Evolutionary conservation across 495 filamentous ascomycete genomes (phyloP).

Genomic region (Penicillium antarcticum): DNA sequence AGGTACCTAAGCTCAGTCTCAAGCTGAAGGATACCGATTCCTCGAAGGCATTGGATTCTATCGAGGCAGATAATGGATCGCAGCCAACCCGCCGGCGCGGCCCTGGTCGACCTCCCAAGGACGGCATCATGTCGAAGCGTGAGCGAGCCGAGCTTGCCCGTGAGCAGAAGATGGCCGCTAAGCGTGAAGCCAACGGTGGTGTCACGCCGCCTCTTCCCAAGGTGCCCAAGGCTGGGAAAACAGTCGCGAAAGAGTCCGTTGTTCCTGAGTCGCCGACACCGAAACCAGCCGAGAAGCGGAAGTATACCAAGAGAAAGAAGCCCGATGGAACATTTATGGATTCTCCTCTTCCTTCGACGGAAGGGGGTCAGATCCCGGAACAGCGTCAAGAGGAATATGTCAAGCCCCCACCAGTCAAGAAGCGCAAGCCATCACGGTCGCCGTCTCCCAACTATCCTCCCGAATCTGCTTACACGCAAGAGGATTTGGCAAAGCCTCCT

Average conservation of each 20-base stretch:
- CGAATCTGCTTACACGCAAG: constrained; percentile 72
- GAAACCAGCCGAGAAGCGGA: constrained; percentile 64
- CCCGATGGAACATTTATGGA: constrained; percentile 48
- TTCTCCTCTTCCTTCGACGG: constrained; percentile 40
- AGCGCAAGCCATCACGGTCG: constrained; percentile 57
- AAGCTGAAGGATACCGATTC: constrained; percentile 37
- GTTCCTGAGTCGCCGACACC: constrained; percentile 50
- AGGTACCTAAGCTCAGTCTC: constrained; percentile 33
- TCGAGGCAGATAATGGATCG: constrained; percentile 35
- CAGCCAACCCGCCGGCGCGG: constrained; percentile 68
- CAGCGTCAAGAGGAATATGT: constrained; percentile 41
- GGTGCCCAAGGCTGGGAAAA: constrained; percentile 62
- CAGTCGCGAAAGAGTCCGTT: constrained; percentile 37
- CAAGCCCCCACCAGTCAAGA: constrained; percentile 48
- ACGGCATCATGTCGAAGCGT: constrained; percentile 89
- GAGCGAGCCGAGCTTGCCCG: constrained; percentile 66
- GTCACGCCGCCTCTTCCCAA: constrained; percentile 41
- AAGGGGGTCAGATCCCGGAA: constrained; percentile 45
- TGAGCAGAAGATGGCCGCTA: constrained; percentile 52
- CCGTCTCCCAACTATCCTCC: constrained; percentile 71
- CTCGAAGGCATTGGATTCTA: constrained; percentile 26
- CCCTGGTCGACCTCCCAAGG: constrained; percentile 84
- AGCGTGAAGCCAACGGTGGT: constrained; percentile 44
- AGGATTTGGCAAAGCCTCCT: constrained; percentile 80
- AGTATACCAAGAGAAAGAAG: constrained; percentile 73